Evolutionary conservation across 2,329 filamentous ascomycete species (phyloP).

Genomic region (Xylaria digitata): DNA sequence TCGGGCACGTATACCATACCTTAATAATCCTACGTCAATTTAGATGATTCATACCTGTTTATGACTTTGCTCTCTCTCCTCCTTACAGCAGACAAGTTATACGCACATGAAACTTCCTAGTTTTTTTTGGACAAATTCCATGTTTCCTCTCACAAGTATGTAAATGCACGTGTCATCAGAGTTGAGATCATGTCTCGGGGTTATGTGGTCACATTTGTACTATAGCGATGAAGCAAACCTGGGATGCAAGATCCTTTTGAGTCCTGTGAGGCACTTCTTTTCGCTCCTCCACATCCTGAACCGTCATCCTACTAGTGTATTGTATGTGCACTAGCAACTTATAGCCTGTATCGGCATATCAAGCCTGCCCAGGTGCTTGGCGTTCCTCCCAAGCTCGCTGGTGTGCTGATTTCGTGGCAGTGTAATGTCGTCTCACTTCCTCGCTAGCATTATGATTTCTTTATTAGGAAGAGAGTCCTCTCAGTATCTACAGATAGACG

Average conservation of each 20-base stretch:
- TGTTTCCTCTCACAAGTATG: background rate
- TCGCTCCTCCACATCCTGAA: no score
- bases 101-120: no score
- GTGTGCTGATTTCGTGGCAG: constrained; percentile 11
- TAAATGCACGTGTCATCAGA: background rate
- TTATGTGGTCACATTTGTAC: background rate
- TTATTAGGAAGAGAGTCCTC: background rate
- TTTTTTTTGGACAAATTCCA: no score
- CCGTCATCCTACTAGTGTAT: no score
- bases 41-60: no score
- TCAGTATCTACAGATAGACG: background rate
- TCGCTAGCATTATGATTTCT: background rate
- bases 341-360: background rate
- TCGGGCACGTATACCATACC: no score
- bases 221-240: background rate
- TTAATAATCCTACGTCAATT: no score
- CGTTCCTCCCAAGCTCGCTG: background rate
- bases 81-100: no score
- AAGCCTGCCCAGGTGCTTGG: background rate
- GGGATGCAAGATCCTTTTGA: no score
- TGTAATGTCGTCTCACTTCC: background rate
- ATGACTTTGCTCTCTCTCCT: no score
- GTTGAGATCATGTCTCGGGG: constrained; percentile 12
- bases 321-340: no score
- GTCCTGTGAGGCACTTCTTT: no score